Evolutionary conservation across 2,329 filamentous ascomycete species (phyloP).

Genomic region (Trichoderma aggressivum): DNA sequence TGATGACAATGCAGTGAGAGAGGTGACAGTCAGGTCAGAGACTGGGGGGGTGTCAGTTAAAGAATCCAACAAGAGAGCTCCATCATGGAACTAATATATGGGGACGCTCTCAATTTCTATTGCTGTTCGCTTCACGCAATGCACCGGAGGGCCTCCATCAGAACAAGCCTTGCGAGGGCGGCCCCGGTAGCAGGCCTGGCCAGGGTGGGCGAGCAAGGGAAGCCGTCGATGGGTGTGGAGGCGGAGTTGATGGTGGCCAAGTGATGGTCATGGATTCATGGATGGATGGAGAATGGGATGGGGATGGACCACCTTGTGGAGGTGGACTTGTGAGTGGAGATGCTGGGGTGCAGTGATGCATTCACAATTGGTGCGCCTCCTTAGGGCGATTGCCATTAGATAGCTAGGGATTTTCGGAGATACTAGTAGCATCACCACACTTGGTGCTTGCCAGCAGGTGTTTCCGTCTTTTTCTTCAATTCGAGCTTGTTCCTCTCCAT

Average conservation of each 20-base stretch:
- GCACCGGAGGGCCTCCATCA: slow-evolving; percentile 12
- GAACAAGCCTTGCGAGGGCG: slow-evolving; percentile 16
- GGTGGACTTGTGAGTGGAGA: slow-evolving; percentile 18
- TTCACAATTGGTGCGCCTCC: slow-evolving; percentile 16
- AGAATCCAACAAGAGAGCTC: slow-evolving; percentile 12
- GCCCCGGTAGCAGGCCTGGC: slow-evolving; percentile 11
- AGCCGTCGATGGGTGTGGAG: slow-evolving; percentile 19
- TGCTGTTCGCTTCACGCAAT: slow-evolving; percentile 11
- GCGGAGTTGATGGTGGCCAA: slow-evolving; percentile 15
- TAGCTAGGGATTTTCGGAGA: slow-evolving; percentile 16
- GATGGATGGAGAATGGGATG: slow-evolving; percentile 11
- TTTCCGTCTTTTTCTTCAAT: slow-evolving; percentile 8
- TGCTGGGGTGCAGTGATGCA: slow-evolving; percentile 19
- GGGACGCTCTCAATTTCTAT: slow-evolving; percentile 11
- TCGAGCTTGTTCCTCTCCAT: slow-evolving; percentile 6
- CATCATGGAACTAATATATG: slow-evolving; percentile 15
- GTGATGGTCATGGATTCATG: slow-evolving; percentile 18
- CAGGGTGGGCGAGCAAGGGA: slow-evolving; percentile 17
- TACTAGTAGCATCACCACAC: slow-evolving; percentile 13
- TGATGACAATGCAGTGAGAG: background rate
- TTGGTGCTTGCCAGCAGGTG: slow-evolving; percentile 5
- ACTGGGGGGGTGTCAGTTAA: slow-evolving; percentile 13
- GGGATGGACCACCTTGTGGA: slow-evolving; percentile 16
- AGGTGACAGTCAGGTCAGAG: slow-evolving; percentile 1
- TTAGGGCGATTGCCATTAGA: slow-evolving; percentile 10